Percentiles rank a stretch among this genome's conserved stretches.
Conservation (phyloP, 208 protist species). For the Wallacemonas sp. region DNA sequence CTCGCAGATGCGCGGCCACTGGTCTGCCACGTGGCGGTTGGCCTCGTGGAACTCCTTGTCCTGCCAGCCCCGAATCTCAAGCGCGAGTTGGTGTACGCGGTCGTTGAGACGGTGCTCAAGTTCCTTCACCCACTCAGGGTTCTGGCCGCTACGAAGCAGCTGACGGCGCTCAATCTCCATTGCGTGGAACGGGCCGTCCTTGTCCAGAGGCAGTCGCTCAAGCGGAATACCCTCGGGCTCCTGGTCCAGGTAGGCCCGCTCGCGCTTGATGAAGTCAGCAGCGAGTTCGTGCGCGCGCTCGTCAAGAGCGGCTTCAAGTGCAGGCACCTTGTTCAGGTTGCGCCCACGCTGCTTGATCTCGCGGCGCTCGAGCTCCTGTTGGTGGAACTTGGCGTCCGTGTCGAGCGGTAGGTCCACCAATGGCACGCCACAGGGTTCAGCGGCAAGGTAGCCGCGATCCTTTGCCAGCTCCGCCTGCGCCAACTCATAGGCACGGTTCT, state of each 20-base stretch:
- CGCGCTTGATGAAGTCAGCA: slow-evolving; percentile 47
- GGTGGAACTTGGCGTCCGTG: slow-evolving; percentile 52
- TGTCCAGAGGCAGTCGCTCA: slow-evolving; percentile 53
- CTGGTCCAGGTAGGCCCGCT: slow-evolving; percentile 73
- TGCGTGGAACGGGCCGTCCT: slow-evolving; percentile 55
- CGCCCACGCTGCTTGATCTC: slow-evolving; percentile 14
- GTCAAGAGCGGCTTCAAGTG: slow-evolving; percentile 50
- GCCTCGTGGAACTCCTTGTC: slow-evolving; percentile 77
- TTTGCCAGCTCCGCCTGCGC: slow-evolving; percentile 45
- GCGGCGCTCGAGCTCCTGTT: slow-evolving; percentile 44
- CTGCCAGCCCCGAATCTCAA: slow-evolving; percentile 72
- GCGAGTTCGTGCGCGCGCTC: slow-evolving; percentile 56
- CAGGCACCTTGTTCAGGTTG: slow-evolving; percentile 21
- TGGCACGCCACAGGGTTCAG: slow-evolving; percentile 64
- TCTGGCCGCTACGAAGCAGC: slow-evolving; percentile 39
- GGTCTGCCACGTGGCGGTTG: slow-evolving; percentile 62
- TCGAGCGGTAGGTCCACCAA: slow-evolving; percentile 61
- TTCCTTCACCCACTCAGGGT: slow-evolving; percentile 24
- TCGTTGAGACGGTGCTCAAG: slow-evolving; percentile 58
- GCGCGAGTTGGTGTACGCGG: slow-evolving; percentile 58
- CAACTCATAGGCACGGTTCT: slow-evolving; percentile 51
- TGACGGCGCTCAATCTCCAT: slow-evolving; percentile 76
- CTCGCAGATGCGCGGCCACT: slow-evolving; percentile 78
- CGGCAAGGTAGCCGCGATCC: slow-evolving; percentile 68
- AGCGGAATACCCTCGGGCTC: slow-evolving; percentile 79